Evolutionary conservation across 2,329 filamentous ascomycete genomes (phyloP), one percentile per base, ranked within the genome.

Genomic region (Raffaelea ambrosiae): DNA sequence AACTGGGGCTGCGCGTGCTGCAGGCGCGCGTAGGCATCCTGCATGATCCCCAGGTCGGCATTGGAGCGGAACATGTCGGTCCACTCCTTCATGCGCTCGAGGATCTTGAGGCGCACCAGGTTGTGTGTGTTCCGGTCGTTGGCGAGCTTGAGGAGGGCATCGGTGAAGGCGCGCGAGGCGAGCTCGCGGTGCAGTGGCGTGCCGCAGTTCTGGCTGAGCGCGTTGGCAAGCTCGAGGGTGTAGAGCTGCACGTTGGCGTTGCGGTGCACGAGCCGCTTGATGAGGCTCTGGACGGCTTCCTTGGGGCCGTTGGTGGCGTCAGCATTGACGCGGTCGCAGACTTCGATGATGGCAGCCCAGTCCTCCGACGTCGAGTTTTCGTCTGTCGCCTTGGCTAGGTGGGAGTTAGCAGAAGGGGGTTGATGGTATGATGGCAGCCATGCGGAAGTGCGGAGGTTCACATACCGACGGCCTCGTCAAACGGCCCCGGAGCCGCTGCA

Each of bases 181-280:
- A 96, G 73, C 68, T 96, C 90, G 65, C 87, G 85, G 69, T 96
- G 89, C 67, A 95, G 86, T 55, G 79, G 76, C 51, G 84, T 77
- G 44, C 88, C 90, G 63, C 90, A 95, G 68, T 96, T 96, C 63
- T 95, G 88, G 55, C 87, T 89, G 47, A 95, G 77, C 19, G 90
- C 86, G 67, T 96, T 95, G 53, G 85, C 89, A 57, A 95, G 83
- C 83, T 94, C 88, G 51, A 96, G 81, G 13, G 90, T 95, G 66
- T 96, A 96, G 19, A 96, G 80, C 68, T 96, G 90, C 22, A 96
- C 90, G 65, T 96, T 95, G 53, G 90, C 90, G 66, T 96, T 96
- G 57, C 90, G 84, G 66, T 96, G 89, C 48, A 89, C 88, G 48
- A 96, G 76, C 39, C 90, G 79, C 71, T 91, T 94, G 68, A 96